Conservation (phyloP, 805 yeast genomes). For the Ogataea zsoltii region DNA sequence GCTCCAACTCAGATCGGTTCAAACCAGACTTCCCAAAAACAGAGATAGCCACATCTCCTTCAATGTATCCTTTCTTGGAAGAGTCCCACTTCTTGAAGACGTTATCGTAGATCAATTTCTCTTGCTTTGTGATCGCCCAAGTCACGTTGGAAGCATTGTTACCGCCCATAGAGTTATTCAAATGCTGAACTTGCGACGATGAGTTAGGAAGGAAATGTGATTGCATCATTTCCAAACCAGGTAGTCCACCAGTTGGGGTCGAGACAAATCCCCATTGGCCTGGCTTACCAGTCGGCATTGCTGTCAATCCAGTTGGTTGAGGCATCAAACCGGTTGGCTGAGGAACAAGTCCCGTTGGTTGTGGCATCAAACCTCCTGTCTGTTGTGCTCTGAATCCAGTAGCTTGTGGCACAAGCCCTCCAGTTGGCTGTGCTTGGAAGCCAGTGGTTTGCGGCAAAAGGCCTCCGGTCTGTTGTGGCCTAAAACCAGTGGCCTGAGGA, state of each 20-base stretch:
- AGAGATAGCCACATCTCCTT: conserved; percentile 79
- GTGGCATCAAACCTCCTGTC: conserved; percentile 24
- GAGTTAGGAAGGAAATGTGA: conserved; percentile 65
- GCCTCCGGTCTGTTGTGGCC: conserved; percentile 29
- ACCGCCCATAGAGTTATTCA: conserved; percentile 34
- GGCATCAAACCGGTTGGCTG: conserved; percentile 37
- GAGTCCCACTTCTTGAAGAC: conserved; percentile 89
- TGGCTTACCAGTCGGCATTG: conserved; percentile 62
- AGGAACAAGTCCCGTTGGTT: conserved; percentile 17
- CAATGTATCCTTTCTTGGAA: conserved; percentile 62
- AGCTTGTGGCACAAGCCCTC: conserved; percentile 36
- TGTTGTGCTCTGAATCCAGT: conserved; percentile 35
- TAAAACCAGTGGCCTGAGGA: conserved; percentile 39
- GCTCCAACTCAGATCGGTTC: conserved; percentile 79
- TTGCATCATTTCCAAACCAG: conserved; percentile 67
- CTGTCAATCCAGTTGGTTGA: conserved; percentile 47
- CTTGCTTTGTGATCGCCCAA: conserved; percentile 86
- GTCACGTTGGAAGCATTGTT: conserved; percentile 52
- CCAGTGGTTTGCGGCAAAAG: conserved; percentile 23
- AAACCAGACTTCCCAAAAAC: conserved; percentile 92
- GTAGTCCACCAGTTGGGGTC: conserved; percentile 67
- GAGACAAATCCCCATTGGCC: conserved; percentile 82
- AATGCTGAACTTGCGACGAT: conserved; percentile 27
- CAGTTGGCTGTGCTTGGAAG: conserved; percentile 38
- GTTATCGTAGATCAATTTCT: conserved; percentile 80